phyloP scores from a whole-genome alignment of 2,329 filamentous ascomycete genomes.

The Ophiostoma angusticollis region DNA sequence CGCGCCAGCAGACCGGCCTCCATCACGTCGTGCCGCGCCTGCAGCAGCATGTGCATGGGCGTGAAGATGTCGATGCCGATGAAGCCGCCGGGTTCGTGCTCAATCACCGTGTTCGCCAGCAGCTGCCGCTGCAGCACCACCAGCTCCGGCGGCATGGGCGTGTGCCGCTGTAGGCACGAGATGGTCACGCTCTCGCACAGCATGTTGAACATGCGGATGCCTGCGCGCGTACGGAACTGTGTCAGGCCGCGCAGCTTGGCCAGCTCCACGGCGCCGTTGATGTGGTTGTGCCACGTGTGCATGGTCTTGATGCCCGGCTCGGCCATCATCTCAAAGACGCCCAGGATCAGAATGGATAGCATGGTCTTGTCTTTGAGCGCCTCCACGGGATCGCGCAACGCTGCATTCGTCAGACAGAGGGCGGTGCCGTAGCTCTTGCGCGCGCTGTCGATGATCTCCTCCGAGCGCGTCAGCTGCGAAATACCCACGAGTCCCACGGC shows the following conservation, averaged over 20 bases:
- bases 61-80: conserved; percentile 28
- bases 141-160: conserved; percentile 35
- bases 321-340: conserved; percentile 41
- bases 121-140: conserved; percentile 33
- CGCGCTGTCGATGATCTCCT: conserved; percentile 32
- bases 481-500: conserved; percentile 42
- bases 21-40: conserved; percentile 32
- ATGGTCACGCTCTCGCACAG: conserved; percentile 38
- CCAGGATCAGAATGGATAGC: conserved; percentile 39
- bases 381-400: conserved; percentile 31
- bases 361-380: conserved; percentile 38
- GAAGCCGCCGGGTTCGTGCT: conserved; percentile 21
- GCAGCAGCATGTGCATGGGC: conserved; percentile 32
- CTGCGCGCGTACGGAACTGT: conserved; percentile 33
- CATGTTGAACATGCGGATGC: conserved; percentile 41
- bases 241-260: conserved; percentile 34
- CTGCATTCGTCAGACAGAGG: conserved; percentile 35
- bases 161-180: conserved; percentile 36
- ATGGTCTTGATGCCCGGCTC: conserved; percentile 33
- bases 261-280: conserved; percentile 38
- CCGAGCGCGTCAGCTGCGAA: conserved; percentile 31
- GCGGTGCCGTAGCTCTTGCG: conserved; percentile 38
- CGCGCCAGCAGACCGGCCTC: conserved; percentile 24
- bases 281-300: conserved; percentile 39
- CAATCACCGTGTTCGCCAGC: conserved; percentile 21